A percentile compares a stretch with the other conserved stretches of the same genome.
These are phyloP conservation scores for Wickerhamiella cacticola DNA, from an alignment of 805 yeast species.

Conservation along the genomic window DNA sequence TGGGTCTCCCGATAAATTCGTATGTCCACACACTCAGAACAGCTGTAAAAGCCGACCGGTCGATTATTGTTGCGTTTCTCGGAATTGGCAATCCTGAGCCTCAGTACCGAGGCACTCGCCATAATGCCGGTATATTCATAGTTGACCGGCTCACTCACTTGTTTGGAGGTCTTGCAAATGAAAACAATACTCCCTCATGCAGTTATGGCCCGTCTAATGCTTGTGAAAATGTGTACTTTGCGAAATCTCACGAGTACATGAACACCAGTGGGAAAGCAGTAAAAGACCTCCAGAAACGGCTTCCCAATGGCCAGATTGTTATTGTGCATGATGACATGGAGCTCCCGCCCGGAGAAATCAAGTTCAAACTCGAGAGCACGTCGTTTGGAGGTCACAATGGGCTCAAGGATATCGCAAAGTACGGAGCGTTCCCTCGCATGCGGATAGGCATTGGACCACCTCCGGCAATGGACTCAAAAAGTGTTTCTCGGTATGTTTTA, in stretches of 20 bases:
- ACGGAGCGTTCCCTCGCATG: constrained; percentile 47
- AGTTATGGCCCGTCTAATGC: constrained; percentile 18
- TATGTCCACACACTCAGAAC: constrained; percentile 17
- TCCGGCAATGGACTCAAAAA: constrained; percentile 31
- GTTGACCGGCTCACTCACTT: constrained; percentile 13
- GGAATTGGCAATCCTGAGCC: constrained; percentile 74
- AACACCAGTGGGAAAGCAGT: constrained; percentile 56
- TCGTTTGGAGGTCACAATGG: constrained; percentile 82
- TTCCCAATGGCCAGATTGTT: constrained; percentile 27
- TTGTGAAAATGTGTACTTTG: constrained; percentile 31
- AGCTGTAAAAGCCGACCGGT: constrained; percentile 12
- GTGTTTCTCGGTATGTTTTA: constrained; percentile 51
- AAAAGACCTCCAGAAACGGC: constrained; percentile 17
- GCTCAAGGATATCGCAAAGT: constrained; percentile 44
- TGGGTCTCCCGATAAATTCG: constrained; percentile 21
- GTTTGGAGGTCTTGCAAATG: constrained; percentile 8
- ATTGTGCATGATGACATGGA: constrained; percentile 74
- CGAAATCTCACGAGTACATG: constrained; percentile 51
- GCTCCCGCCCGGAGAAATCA: constrained; percentile 50
- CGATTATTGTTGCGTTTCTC: constrained; percentile 17
- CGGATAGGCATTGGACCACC: constrained; percentile 74
- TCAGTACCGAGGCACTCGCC: constrained; percentile 50
- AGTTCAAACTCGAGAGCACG: constrained; percentile 46
- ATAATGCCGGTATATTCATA: constrained; percentile 61
- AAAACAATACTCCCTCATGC: constrained; percentile 21